Percentiles rank a stretch among this genome's conserved stretches.
Evolutionary conservation across 306 rosid species (phyloP).

Genomic region (Fragaria nilgerrensis): DNA sequence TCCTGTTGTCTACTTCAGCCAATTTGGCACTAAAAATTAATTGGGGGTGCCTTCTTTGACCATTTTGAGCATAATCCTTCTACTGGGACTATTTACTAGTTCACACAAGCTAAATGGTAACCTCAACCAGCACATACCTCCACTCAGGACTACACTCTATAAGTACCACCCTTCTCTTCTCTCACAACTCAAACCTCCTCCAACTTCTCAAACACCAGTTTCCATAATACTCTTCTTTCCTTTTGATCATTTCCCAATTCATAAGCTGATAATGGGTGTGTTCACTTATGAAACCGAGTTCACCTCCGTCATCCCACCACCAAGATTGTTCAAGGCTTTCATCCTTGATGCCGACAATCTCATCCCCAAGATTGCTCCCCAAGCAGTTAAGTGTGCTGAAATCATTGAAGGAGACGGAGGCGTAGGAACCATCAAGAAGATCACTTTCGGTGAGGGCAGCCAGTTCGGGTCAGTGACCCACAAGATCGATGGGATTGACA

Average conservation of each 20-base stretch:
- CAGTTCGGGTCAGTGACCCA: too few species aligned
- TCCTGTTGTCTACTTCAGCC: neutral
- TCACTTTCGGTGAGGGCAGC: neutral
- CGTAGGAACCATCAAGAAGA: conserved; percentile 41
- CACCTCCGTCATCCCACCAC: neutral
- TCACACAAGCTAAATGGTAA: neutral
- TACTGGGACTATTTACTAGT: neutral
- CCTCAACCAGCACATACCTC: neutral
- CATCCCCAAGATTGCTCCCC: conserved; percentile 23
- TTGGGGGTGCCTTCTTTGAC: neutral
- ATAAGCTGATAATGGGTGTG: conserved; percentile 33
- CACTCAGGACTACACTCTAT: neutral
- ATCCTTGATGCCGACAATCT: too few species aligned
- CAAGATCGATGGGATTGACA: too few species aligned
- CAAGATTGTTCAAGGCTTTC: too few species aligned
- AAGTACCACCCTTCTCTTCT: neutral
- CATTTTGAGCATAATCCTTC: neutral
- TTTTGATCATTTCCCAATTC: neutral
- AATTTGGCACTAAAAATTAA: neutral
- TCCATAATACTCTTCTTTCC: neutral
- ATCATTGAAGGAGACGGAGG: conserved; percentile 44
- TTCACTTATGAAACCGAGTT: conserved; percentile 25
- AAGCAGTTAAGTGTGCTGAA: conserved; percentile 18
- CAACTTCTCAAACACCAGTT: neutral
- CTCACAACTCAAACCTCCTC: neutral